These are phyloP conservation scores for Rhizopus delemar DNA, from an alignment of 371 early-diverging fungal species.

Conservation along the genomic window DNA sequence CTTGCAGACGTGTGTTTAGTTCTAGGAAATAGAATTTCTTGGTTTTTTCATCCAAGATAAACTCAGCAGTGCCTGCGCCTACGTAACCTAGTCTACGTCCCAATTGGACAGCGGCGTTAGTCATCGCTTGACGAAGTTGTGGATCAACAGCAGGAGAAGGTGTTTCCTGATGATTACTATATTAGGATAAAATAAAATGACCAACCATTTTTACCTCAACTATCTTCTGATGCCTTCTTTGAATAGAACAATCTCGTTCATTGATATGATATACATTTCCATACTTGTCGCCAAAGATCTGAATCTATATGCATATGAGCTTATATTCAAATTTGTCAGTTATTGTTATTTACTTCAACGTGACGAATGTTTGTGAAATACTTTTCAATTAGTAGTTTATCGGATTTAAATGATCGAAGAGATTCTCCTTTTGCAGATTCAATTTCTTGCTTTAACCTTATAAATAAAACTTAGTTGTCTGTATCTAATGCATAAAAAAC, in stretches of 20 bases:
- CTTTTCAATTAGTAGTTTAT: conserved; percentile 89
- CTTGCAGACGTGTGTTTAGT: conserved; percentile 84
- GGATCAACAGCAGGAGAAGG: conserved; percentile 60
- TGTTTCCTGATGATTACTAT: conserved; percentile 46
- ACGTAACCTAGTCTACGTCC: conserved; percentile 62
- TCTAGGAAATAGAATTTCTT: conserved; percentile 83
- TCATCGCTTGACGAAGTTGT: conserved; percentile 54
- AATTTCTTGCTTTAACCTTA: conserved; percentile 77
- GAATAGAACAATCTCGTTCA: conserved; percentile 89
- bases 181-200: conserved; percentile 21
- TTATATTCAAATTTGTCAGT: neutral
- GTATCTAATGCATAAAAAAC: neutral
- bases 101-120: conserved; percentile 58
- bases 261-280: conserved; percentile 84
- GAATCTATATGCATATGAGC: conserved; percentile 47
- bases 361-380: conserved; percentile 90
- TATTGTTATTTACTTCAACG: conserved; percentile 66
- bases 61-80: conserved; percentile 85
- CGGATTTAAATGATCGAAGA: conserved; percentile 86
- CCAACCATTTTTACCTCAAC: conserved; percentile 60
- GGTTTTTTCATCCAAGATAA: conserved; percentile 67
- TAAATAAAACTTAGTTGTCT: conserved; percentile 28
- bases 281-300: conserved; percentile 79
- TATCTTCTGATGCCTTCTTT: conserved; percentile 87
- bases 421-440: conserved; percentile 87